phyloP scores from a whole-genome alignment of 1,139 yeast species.

The Kurtzmaniella quercitrusa region DNA sequence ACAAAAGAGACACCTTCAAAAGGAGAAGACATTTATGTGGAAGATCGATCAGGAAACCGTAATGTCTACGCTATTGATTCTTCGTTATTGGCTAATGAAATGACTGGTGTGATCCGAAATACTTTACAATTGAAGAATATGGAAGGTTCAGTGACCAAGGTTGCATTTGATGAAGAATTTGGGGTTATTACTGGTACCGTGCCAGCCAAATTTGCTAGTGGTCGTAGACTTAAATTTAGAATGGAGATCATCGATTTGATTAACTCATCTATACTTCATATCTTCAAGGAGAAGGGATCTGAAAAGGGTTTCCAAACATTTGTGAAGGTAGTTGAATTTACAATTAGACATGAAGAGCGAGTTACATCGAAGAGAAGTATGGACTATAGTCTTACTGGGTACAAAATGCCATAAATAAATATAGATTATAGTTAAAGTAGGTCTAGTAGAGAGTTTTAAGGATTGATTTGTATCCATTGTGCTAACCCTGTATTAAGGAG shows the following conservation, averaged over 20 bases:
- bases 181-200: conserved; percentile 44
- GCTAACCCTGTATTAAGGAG: too few species aligned
- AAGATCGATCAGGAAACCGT: conserved; percentile 10
- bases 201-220: conserved; percentile 46
- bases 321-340: conserved; percentile 41
- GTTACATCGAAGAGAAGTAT: conserved; percentile 16
- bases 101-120: conserved; percentile 31
- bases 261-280: conserved; percentile 45
- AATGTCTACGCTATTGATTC: conserved; percentile 35
- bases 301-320: conserved; percentile 58
- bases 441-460: too few species aligned
- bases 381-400: not conserved
- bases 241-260: conserved; percentile 40
- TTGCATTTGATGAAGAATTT: conserved; percentile 40
- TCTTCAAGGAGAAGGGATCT: conserved; percentile 64
- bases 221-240: conserved; percentile 45
- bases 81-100: conserved; percentile 23
- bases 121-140: conserved; percentile 45
- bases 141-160: conserved; percentile 46
- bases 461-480: too few species aligned
- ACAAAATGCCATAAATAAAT: not conserved
- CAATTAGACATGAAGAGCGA: conserved; percentile 35
- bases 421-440: not conserved
- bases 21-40: conserved; percentile 7
- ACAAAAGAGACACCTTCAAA: not conserved